phyloP scores from a whole-genome alignment of 441 rosid genomes.

The Pelargonium australe region DNA sequence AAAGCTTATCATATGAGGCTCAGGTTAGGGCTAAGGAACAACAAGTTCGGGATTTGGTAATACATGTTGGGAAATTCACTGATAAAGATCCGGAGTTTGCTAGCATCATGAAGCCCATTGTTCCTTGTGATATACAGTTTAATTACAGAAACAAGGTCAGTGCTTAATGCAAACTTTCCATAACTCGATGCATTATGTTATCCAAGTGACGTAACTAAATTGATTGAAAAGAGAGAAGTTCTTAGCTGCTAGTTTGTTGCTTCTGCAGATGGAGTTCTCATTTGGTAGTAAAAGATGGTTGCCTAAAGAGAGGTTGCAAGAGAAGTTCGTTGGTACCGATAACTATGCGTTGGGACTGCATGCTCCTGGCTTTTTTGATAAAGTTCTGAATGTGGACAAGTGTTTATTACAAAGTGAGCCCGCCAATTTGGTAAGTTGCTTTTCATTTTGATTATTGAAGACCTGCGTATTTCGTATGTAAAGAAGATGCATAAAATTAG shows the following conservation, averaged over 20 bases:
- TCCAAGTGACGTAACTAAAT: background rate
- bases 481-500: background rate
- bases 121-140: conserved; percentile 73
- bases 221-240: conserved; percentile 4
- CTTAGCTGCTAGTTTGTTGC: conserved; percentile 17
- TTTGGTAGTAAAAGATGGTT: conserved; percentile 78
- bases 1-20: conserved; percentile 70
- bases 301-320: conserved; percentile 48
- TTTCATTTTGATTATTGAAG: conserved; percentile 9
- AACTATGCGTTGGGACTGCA: conserved; percentile 73
- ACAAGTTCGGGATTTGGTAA: conserved; percentile 59
- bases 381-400: conserved; percentile 65
- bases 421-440: conserved; percentile 54
- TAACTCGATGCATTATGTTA: background rate
- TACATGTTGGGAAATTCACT: conserved; percentile 65
- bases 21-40: conserved; percentile 80
- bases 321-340: conserved; percentile 44
- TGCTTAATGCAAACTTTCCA: background rate
- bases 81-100: conserved; percentile 34
- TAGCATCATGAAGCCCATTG: conserved; percentile 58
- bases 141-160: conserved; percentile 76
- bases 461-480: background rate
- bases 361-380: conserved; percentile 86
- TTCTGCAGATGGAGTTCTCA: conserved; percentile 81
- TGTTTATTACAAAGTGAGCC: conserved; percentile 85